Conservation (phyloP, 768 basidiomycete species). For the Boletus eberwhitei region DNA sequence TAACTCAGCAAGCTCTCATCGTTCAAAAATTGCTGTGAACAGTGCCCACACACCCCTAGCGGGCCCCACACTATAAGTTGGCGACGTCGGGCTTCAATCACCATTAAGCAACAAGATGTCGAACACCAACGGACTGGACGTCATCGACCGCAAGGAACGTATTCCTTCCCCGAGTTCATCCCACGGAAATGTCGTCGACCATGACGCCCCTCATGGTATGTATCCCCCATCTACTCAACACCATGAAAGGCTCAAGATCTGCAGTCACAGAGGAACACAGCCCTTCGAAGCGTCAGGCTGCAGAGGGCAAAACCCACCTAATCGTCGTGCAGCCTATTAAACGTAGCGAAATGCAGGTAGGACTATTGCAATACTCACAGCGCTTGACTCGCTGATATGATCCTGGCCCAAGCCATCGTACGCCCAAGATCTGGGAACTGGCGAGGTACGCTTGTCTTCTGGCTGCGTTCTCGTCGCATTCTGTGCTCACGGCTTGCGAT, state of each 20-base stretch:
- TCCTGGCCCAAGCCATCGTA: constrained; percentile 69
- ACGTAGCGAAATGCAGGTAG: constrained; percentile 83
- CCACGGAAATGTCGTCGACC: constrained; percentile 68
- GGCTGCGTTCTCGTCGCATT: not conserved
- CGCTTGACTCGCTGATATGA: constrained; percentile 4
- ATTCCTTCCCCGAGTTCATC: constrained; percentile 39
- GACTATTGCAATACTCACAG: constrained; percentile 6
- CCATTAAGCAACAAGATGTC: constrained; percentile 21
- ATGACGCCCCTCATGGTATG: constrained; percentile 63
- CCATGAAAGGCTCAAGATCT: constrained; percentile 12
- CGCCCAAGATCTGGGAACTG: constrained; percentile 80
- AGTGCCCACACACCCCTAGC: not conserved
- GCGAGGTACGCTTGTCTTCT: constrained; percentile 38
- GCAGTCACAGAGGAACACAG: constrained; percentile 63
- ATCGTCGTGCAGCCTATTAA: constrained; percentile 84
- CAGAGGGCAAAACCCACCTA: constrained; percentile 39
- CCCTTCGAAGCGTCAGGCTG: constrained; percentile 32
- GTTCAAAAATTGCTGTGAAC: constrained; percentile 1
- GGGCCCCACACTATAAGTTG: constrained; percentile 16
- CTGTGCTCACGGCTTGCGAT: not conserved
- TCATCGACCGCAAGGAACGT: constrained; percentile 52
- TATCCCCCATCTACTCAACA: constrained; percentile 3
- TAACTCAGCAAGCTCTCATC: too few species aligned
- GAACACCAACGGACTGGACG: constrained; percentile 16
- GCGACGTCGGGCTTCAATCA: not conserved